Base-by-base conservation (phyloP, 1,139 yeast genomes). In the Nakaseomyces kungkrabaensis region DNA sequence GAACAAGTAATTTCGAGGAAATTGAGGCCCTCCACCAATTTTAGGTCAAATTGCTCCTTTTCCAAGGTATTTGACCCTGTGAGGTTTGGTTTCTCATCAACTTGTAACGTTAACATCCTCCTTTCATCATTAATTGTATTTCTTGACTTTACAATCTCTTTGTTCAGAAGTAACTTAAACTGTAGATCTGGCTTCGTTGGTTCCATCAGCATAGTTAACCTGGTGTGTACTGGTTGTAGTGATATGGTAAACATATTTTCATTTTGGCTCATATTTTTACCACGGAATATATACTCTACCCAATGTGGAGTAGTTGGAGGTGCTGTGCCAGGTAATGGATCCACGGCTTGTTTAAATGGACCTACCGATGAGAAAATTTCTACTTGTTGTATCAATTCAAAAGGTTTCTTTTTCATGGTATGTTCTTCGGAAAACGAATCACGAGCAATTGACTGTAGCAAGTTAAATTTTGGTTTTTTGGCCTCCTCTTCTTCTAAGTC, bases 21-120 rank as follows among this genome's bases (percentile, higher is more conserved):
- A 47, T 65, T 65, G 17, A 62, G 49, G 11, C 68, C 68, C 48
- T 65, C 68, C 31, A 52, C 47, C 33, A 65, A 52, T 25, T 60
- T 59, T 4, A 65, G 49, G 41, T 63, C 66, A 48, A 55, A 65
- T 26, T 55, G 58, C 33, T 59, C 58, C 8, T 52, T 37, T 17
- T 49, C 55, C 4, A 29, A 37, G 8, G 34, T 48, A 10, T 45
- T 50, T 1, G 17, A 9, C 29, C 37, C 46, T 2, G 47, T 41
- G 7, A 42, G 45, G 7, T 48, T 48, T 31, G 43, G 48, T 34
- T 46, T 50, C 11, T 47, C 45, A 10, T 45, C 44, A 32, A 47
- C 45, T 27, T 41, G 44, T 17, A 43, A 29, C 5, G 29, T 26
- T 8, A 25, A 27, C 26, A 46, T 5, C 26, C 17, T 41, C 22